Conservation (phyloP, 2,329 filamentous ascomycete genomes). For the Fusarium fujikuroi region DNA sequence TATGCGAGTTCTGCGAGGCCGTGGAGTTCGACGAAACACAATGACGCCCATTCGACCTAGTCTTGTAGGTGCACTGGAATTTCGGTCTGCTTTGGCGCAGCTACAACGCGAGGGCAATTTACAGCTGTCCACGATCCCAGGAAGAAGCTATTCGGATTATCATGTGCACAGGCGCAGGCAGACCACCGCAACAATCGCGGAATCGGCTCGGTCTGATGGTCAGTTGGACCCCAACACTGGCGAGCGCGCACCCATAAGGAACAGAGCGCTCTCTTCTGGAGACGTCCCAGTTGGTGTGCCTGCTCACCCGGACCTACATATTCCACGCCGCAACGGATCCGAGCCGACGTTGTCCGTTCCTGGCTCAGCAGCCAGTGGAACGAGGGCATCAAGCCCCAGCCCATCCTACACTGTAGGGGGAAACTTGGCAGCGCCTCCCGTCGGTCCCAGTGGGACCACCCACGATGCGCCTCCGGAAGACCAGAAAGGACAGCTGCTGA, state of each 20-base stretch:
- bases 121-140: constrained; percentile 73
- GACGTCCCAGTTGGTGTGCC: constrained; percentile 44
- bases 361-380: constrained; percentile 24
- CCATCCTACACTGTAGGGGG: constrained; percentile 53
- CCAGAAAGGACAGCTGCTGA: constrained; percentile 10
- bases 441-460: constrained; percentile 37
- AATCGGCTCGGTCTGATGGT: constrained; percentile 23
- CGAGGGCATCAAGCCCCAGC: constrained; percentile 45
- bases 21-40: constrained; percentile 73
- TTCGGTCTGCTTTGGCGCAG: constrained; percentile 88
- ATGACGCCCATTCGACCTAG: constrained; percentile 91
- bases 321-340: constrained; percentile 35
- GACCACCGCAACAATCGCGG: constrained; percentile 42
- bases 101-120: constrained; percentile 84
- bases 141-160: constrained; percentile 63
- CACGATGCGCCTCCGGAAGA: constrained; percentile 19
- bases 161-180: constrained; percentile 44
- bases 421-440: constrained; percentile 55
- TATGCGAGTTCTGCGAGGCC: constrained; percentile 85
- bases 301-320: constrained; percentile 32
- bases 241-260: constrained; percentile 28
- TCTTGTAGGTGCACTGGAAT: constrained; percentile 92
- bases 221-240: constrained; percentile 7
- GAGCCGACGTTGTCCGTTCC: constrained; percentile 36
- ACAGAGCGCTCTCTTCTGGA: constrained; percentile 60